phyloP scores from a whole-genome alignment of 805 yeast genomes.

The Pichia rugopelliculosa region DNA sequence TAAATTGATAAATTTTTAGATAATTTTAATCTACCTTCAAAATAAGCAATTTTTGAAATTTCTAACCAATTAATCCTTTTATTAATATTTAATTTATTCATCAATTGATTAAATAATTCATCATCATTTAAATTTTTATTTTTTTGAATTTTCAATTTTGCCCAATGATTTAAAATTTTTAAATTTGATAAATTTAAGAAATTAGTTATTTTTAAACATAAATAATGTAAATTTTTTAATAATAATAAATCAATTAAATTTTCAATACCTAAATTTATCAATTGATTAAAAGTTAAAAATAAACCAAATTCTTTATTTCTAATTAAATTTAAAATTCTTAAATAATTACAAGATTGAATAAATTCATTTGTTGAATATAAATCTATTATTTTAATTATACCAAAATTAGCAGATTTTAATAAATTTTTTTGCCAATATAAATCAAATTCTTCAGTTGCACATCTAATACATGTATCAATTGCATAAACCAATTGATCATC shows the following conservation, averaged over 20 bases:
- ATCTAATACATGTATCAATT: slow-evolving; percentile 61
- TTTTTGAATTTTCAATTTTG: slow-evolving; percentile 55
- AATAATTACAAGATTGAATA: slow-evolving; percentile 49
- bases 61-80: slow-evolving; percentile 46
- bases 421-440: slow-evolving; percentile 73
- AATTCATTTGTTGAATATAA: slow-evolving; percentile 53
- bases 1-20: slow-evolving; percentile 60
- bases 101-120: slow-evolving; percentile 44
- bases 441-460: slow-evolving; percentile 73
- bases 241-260: slow-evolving; percentile 50
- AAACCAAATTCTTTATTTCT: slow-evolving; percentile 61
- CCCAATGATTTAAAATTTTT: slow-evolving; percentile 70
- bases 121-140: slow-evolving; percentile 51
- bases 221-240: slow-evolving; percentile 48
- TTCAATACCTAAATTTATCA: slow-evolving; percentile 45
- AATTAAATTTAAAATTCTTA: slow-evolving; percentile 65
- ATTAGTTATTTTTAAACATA: slow-evolving; percentile 56
- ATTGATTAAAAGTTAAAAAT: slow-evolving; percentile 55
- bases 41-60: slow-evolving; percentile 58
- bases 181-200: slow-evolving; percentile 41
- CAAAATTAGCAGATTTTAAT: slow-evolving; percentile 77
- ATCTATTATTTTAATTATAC: slow-evolving; percentile 53
- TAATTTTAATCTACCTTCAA: slow-evolving; percentile 71
- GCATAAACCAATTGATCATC: slow-evolving; percentile 47
- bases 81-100: slow-evolving; percentile 35